Conservation (phyloP, 345 rosid genomes). For the Xanthoceras sorbifolium region DNA sequence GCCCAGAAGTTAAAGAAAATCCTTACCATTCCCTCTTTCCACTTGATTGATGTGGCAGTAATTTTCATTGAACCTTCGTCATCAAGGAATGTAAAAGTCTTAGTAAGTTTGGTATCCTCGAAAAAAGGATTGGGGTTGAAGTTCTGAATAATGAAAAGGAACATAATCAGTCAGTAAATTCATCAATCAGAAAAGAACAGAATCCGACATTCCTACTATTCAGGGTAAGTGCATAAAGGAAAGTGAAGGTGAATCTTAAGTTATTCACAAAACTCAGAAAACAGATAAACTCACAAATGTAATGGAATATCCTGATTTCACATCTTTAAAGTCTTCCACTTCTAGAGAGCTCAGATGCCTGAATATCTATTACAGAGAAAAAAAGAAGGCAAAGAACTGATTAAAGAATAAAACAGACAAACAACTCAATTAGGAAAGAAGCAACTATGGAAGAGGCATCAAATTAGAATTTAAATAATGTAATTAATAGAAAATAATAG, state of each 20-base stretch:
- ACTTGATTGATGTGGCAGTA: slow-evolving; percentile 73
- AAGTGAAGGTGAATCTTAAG: background rate
- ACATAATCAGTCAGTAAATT: slow-evolving; percentile 9
- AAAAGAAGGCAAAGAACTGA: background rate
- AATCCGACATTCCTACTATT: background rate
- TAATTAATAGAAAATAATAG: background rate
- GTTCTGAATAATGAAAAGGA: slow-evolving; percentile 45
- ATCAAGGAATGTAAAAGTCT: slow-evolving; percentile 78
- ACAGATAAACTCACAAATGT: slow-evolving; percentile 65
- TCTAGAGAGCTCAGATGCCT: slow-evolving; percentile 69
- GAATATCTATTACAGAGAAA: slow-evolving; percentile 52
- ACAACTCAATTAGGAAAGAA: background rate
- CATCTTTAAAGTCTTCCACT: slow-evolving; percentile 88
- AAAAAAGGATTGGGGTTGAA: slow-evolving; percentile 80
- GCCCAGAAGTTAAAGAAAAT: background rate
- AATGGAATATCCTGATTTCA: slow-evolving; percentile 87
- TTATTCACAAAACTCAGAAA: background rate
- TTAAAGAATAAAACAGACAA: background rate
- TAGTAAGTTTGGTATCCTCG: slow-evolving; percentile 78
- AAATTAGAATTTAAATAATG: background rate
- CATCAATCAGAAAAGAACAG: background rate
- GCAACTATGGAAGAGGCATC: background rate
- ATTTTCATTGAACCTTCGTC: slow-evolving; percentile 88
- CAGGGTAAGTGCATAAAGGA: background rate
- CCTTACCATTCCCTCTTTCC: slow-evolving; percentile 90